Evolutionary conservation across 2,329 filamentous ascomycete genomes (phyloP).

Genomic region (Coleophoma cylindrospora): DNA sequence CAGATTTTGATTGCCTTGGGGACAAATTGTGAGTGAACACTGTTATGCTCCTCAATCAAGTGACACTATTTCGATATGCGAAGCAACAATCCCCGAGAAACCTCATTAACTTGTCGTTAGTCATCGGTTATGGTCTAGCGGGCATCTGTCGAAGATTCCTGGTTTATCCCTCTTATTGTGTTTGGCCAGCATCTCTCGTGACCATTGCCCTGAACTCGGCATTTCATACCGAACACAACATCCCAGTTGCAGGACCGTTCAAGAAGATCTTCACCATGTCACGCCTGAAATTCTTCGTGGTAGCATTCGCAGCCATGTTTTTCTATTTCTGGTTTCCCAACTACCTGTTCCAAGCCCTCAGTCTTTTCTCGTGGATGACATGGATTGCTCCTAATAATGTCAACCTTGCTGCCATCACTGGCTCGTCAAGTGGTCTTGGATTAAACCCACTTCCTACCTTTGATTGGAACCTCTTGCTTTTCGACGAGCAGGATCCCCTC

Average conservation of each 20-base stretch:
- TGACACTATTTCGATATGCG: too few species aligned
- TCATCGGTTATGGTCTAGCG: slow-evolving; percentile 51
- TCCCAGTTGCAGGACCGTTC: slow-evolving; percentile 32
- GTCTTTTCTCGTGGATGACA: slow-evolving; percentile 45
- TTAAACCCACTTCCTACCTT: slow-evolving; percentile 36
- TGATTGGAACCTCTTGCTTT: slow-evolving; percentile 35
- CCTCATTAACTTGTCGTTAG: too few species aligned
- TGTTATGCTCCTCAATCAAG: too few species aligned
- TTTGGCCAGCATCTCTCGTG: slow-evolving; percentile 45
- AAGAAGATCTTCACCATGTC: slow-evolving; percentile 34
- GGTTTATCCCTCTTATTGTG: slow-evolving; percentile 44
- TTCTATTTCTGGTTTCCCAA: slow-evolving; percentile 47
- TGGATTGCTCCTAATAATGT: slow-evolving; percentile 44
- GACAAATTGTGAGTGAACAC: slow-evolving; percentile 32
- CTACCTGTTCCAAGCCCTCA: slow-evolving; percentile 40
- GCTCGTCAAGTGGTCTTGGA: slow-evolving; percentile 33
- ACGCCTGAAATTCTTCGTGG: slow-evolving; percentile 39
- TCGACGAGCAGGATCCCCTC: slow-evolving; percentile 41
- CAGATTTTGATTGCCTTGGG: slow-evolving; percentile 44
- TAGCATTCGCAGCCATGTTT: slow-evolving; percentile 41
- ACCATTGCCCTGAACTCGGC: slow-evolving; percentile 42
- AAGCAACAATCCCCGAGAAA: too few species aligned
- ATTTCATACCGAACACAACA: slow-evolving; percentile 31
- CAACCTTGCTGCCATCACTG: slow-evolving; percentile 31
- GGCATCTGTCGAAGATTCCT: slow-evolving; percentile 44